A percentile compares a stretch with the other conserved stretches of the same genome.
phyloP scores from a whole-genome alignment of 257 asterid genomes.

The Plantago major region DNA sequence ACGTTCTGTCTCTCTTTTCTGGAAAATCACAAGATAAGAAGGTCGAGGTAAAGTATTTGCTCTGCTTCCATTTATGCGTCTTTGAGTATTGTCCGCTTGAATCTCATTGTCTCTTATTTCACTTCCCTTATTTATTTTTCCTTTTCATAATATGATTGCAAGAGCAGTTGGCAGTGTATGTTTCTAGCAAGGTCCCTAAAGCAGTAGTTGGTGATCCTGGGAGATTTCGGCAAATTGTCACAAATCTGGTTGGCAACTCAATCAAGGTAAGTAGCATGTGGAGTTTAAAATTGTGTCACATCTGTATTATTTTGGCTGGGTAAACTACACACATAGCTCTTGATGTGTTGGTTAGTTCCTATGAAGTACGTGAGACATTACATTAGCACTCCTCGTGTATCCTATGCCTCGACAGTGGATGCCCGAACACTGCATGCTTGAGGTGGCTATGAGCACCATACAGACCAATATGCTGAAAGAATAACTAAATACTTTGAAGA shows the following conservation, averaged over 20 bases:
- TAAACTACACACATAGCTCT: neutral
- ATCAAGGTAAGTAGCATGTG: constrained; percentile 81
- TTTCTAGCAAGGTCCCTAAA: constrained; percentile 75
- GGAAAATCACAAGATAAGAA: constrained; percentile 87
- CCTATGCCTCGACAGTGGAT: too few species aligned
- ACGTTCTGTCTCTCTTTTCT: constrained; percentile 55
- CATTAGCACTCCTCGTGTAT: too few species aligned
- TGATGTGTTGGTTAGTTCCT: too few species aligned
- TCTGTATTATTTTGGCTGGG: neutral
- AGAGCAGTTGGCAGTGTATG: constrained; percentile 81
- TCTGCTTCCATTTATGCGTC: constrained; percentile 3
- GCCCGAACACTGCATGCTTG: too few species aligned
- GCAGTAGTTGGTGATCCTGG: constrained; percentile 90
- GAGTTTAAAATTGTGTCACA: too few species aligned
- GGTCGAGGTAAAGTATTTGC: constrained; percentile 60
- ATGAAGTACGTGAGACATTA: too few species aligned
- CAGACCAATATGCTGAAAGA: too few species aligned
- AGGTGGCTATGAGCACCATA: too few species aligned
- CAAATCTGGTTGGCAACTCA: constrained; percentile 88
- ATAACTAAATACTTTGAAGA: too few species aligned
- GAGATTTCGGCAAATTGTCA: constrained; percentile 84
- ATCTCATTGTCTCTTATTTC: neutral
- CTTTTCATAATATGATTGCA: constrained; percentile 16
- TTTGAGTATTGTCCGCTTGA: constrained; percentile 5
- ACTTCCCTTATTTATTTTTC: neutral